Base-by-base conservation (phyloP, 129 eudicot species). In the Chrysanthemum lavandulifolium region DNA sequence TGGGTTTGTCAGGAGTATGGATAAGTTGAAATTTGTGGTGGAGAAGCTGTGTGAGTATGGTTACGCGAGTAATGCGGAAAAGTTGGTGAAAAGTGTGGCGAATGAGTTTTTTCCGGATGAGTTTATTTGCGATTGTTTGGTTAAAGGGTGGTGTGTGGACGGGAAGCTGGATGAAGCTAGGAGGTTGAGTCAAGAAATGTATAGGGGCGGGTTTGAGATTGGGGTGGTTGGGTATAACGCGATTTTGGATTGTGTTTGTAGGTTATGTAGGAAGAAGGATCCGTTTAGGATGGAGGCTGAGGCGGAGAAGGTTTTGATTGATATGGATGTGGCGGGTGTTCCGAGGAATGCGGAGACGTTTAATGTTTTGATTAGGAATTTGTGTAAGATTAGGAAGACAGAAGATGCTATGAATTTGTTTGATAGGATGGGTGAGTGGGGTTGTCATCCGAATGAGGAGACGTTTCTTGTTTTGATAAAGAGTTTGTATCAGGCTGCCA, bases 401-500 rank as follows among this genome's bases (percentile, higher is more conserved):
- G 85, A 83, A 61, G 91, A 86, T 47, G 93, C 99, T 0, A 18
- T 90, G 89, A 76, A 72, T 54, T 68, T 94, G 84, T 90, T 90
- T 60, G 68, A 67, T 53, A 80, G 96, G 71, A 94, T 94, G 96
- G 89, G 89, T 7, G 97, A 90, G 49, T 90, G 99, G 99, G 97
- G 97, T 56, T 90, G 97, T 81, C 75, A 43, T 61, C 99, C 97
- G 1, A 82, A 94, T 69, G 96, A 82, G 23, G 75, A 88, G n/a
- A 90, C 99, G 0, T 90, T 86, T 82, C 81, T 94, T 79, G 73
- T 80, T 61, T 45, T 94, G n/a, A 86, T 87, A 53, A 88, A 73
- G 80, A 90, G 99, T 74, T 76, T 94, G 75, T 94, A 90, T 88
- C 97, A 94, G 80, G 99, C 94, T 76, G 99, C 99, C 0, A 81